Percentiles rank a stretch among this genome's conserved stretches.
Conservation (phyloP, 371 early-diverging fungal genomes). For the Umbelopsis sp. region DNA sequence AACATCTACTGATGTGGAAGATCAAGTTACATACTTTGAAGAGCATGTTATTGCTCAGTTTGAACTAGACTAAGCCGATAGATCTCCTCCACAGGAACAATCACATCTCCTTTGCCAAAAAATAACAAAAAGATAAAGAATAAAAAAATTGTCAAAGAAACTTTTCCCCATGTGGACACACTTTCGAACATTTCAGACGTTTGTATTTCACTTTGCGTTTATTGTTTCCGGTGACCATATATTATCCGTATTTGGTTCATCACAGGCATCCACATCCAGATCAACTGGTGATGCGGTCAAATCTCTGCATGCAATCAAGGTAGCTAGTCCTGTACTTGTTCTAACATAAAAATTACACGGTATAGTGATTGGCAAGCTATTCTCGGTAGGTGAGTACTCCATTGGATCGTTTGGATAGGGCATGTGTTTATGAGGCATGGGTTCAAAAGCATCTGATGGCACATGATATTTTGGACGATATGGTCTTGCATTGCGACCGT, state of each 20-base stretch:
- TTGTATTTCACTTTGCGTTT: constrained; percentile 2
- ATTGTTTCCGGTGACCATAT: constrained; percentile 4
- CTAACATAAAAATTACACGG: constrained; percentile 12
- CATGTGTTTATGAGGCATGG: constrained; percentile 15
- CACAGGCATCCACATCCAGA: neutral
- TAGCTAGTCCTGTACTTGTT: constrained; percentile 1
- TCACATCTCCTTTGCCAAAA: neutral
- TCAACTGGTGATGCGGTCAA: constrained; percentile 7
- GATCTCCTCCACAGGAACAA: no score
- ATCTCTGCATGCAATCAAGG: constrained; percentile 6
- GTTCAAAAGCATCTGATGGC: constrained; percentile 10
- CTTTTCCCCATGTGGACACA: no score
- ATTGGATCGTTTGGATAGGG: constrained; percentile 8
- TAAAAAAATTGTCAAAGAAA: neutral
- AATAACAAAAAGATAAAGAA: neutral
- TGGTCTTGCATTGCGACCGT: constrained; percentile 4
- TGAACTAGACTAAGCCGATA: constrained; percentile 51
- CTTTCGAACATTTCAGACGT: neutral
- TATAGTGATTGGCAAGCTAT: constrained; percentile 1
- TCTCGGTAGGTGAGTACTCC: neutral
- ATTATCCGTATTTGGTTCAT: neutral
- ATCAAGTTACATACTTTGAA: constrained; percentile 58
- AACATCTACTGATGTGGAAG: constrained; percentile 29
- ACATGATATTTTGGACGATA: constrained; percentile 14
- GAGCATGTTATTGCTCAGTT: constrained; percentile 72